Conservation (phyloP, 2,329 filamentous ascomycete species). For the Neonectria sp. region DNA sequence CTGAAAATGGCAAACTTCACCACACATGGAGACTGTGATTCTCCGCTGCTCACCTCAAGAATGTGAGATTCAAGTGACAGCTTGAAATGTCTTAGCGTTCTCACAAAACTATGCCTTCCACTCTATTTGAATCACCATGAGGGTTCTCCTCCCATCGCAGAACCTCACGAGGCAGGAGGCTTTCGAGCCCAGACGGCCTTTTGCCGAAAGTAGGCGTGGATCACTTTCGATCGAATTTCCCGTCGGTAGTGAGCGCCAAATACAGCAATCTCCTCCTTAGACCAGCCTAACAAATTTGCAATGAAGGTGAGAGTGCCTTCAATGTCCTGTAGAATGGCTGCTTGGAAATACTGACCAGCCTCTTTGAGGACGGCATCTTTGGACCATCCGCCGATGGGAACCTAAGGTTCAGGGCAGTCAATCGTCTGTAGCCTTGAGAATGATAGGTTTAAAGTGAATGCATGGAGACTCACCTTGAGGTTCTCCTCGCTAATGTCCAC, state of each 20-base stretch:
- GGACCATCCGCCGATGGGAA: conserved; percentile 3
- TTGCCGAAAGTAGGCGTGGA: conserved; percentile 8
- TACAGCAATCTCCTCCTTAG: conserved; percentile 11
- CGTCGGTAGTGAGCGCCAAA: conserved; percentile 1
- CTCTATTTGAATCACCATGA: no score
- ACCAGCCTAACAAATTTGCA: conserved; percentile 12
- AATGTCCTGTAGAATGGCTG: conserved; percentile 1
- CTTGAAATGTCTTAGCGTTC: no score
- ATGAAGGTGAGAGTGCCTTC: conserved; percentile 8
- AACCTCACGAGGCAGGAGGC: not conserved
- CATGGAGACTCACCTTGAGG: conserved; percentile 2
- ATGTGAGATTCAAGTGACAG: no score
- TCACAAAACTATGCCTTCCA: no score
- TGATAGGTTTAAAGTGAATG: not conserved
- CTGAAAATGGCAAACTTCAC: no score
- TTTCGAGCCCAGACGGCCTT: conserved; percentile 13
- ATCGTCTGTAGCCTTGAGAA: not conserved
- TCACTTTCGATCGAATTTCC: not conserved
- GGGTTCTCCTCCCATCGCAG: no score
- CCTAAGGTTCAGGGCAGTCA: not conserved
- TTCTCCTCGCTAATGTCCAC: not conserved
- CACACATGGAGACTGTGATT: no score
- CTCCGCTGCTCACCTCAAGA: no score
- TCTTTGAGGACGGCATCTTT: conserved; percentile 3
- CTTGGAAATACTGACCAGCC: conserved; percentile 8